Evolutionary conservation across 306 rosid genomes (phyloP), one percentile per base, ranked within the genome.

Genomic region (Cucurbita pepo): DNA sequence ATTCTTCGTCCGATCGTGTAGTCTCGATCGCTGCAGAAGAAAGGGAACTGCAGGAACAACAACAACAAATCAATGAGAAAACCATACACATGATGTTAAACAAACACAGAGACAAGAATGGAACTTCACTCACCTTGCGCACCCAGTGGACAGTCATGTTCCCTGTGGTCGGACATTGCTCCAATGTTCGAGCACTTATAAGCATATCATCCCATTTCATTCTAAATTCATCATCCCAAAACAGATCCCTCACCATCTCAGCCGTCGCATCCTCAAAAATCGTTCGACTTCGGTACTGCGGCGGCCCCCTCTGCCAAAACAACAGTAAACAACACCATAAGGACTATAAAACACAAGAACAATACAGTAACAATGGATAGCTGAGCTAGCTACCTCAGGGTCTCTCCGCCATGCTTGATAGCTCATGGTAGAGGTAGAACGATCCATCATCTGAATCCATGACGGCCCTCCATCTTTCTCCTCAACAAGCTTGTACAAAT

Each of bases 381-480:
- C 52, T 40, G 55, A 63, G 70, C 52, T 40, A 59, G 19, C 65
- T 81, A 86, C 88, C 88, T 70, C 66, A 16, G 73, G 82, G 73
- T 84, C 88, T 77, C 88, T 83, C 25, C 86, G 82, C 88, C 88
- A 86, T 3, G 99, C 99, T 82, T 88, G 92, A 44, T 84, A 94
- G 45, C 80, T 75, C 97, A 94, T 89, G 40, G 78, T 85, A 4
- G 87, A 65, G 30, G 95, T 87, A 77, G 97, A 89, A 62, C 90
- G 89, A 79, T 94, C 96, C 99, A 94, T 94, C 96, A 94, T 91
- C 85, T 86, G 90, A 80, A 89, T 85, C 99, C 99, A 94, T 15
- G 91, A 77, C 11, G 95, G 96, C 1, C 97, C 99, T n/a, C 88
- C 97, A 70, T 94, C 99, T 75, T 81, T 88, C 72, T 82, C 86